Percentiles rank a stretch among this genome's conserved stretches.
These are phyloP conservation scores for Chimonanthus praecox DNA, from an alignment of 164 flowering plant genomes.

Conservation along the genomic window DNA sequence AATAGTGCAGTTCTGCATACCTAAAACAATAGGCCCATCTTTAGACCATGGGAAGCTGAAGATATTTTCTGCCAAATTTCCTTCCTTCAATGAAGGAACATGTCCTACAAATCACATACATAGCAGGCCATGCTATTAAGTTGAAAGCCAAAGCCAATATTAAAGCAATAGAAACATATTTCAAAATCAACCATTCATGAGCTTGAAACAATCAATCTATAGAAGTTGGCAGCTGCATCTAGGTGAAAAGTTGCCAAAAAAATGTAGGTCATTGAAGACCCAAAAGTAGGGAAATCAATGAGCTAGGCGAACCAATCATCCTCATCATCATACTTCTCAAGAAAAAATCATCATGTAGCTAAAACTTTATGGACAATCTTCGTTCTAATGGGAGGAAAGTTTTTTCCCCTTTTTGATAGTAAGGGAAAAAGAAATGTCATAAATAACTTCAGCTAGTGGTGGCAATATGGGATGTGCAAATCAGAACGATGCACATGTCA, in stretches of 20 bases:
- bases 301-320: too few relatives aligned
- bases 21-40: slow-evolving; percentile 69
- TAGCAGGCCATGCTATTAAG: not conserved
- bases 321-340: too few relatives aligned
- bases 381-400: too few relatives aligned
- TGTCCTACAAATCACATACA: slow-evolving; percentile 39
- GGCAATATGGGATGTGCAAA: too few relatives aligned
- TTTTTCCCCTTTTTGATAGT: too few relatives aligned
- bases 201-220: not conserved
- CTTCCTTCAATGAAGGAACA: slow-evolving; percentile 82
- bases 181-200: not conserved
- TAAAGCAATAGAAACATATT: not conserved
- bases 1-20: slow-evolving; percentile 26
- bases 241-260: not conserved
- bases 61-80: slow-evolving; percentile 69
- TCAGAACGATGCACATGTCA: too few relatives aligned
- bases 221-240: not conserved
- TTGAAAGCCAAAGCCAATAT: not conserved
- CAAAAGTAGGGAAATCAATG: too few relatives aligned
- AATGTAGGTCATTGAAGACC: not conserved
- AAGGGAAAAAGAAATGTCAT: too few relatives aligned
- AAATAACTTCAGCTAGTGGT: too few relatives aligned
- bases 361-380: too few relatives aligned
- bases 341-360: too few relatives aligned
- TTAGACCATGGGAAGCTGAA: slow-evolving; percentile 73